Evolutionary conservation across 345 rosid species (phyloP), one percentile per base, ranked within the genome.

Genomic region (Lepidium sativum): DNA sequence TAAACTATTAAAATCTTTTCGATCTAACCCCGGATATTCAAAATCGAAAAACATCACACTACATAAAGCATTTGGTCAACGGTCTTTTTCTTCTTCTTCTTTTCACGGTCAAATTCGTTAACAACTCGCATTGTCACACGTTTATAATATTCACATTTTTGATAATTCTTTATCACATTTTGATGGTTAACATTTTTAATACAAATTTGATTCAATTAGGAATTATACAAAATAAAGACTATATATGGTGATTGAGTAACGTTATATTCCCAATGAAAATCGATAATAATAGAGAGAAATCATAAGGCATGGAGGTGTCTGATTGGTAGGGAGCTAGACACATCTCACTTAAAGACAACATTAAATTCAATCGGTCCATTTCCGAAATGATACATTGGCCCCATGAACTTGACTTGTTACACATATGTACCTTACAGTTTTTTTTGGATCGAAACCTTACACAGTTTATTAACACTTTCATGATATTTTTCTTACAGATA

Each of bases 231-330:
- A 65, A 31, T 65, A 53, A 18, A 9, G 15, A 20, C 31, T 23
- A 14, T 5, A 25, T 25, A 25, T 0, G 6, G 11, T 9, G 23
- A 47, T 38, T 40, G 8, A 3, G n/a, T 49, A 50, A 54, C 25
- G 29, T 37, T 55, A 13, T 6, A 9, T 15, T 16, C 13, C 8
- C 9, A 2, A 3, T 15, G 47, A 45, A 25, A 41, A 56, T 41
- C 54, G 50, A 71, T 41, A 71, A 57, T 71, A 16, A 27, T 42
- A 13, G 60, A 57, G 60, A 57, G 60, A 47, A 71, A 71, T 71
- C 65, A 71, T 41, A 71, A 71, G 60, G 75, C 70, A 65, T 71
- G 71, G 66, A 41, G 32, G 52, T 71, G 75, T 65, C 75, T 65
- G 66, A 71, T 57, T 49, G 75, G 70, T 65, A 56, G 70, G 75